These are phyloP conservation scores for Trichomonascaceae sp. DNA, from an alignment of 1,139 yeast species.

Conservation along the genomic window DNA sequence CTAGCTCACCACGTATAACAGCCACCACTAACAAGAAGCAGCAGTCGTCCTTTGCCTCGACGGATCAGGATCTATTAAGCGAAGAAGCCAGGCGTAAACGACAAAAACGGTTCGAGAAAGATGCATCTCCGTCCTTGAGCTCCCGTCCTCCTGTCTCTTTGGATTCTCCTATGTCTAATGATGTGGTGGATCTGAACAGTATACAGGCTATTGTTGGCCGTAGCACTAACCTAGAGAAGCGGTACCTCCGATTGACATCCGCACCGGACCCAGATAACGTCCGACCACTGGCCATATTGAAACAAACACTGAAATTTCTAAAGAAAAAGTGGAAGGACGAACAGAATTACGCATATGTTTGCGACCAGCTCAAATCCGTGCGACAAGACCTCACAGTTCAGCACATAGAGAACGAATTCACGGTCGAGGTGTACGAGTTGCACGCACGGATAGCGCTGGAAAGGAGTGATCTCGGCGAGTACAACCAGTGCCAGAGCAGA, in stretches of 20 bases:
- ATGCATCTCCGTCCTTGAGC: too few relatives aligned
- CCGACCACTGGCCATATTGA: conserved; percentile 54
- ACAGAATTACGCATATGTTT: conserved; percentile 56
- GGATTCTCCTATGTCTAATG: too few relatives aligned
- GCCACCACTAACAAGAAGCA: background rate
- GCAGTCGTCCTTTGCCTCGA: background rate
- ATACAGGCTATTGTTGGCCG: conserved; percentile 44
- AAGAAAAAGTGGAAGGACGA: conserved; percentile 41
- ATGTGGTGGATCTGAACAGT: too few relatives aligned
- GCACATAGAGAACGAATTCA: conserved; percentile 65
- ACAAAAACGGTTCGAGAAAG: background rate
- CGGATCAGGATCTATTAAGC: background rate
- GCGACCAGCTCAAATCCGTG: conserved; percentile 82
- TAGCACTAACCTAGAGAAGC: conserved; percentile 54
- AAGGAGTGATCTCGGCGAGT: conserved; percentile 80
- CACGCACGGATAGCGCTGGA: conserved; percentile 83
- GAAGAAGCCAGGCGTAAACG: background rate
- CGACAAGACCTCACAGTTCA: conserved; percentile 93
- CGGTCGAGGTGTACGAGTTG: conserved; percentile 67
- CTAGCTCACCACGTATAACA: too few relatives aligned
- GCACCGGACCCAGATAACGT: conserved; percentile 82
- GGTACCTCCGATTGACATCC: conserved; percentile 72
- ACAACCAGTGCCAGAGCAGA: conserved; percentile 88
- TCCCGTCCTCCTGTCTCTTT: too few relatives aligned
- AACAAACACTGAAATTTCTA: conserved; percentile 44